phyloP scores from a whole-genome alignment of 2,329 filamentous ascomycete genomes.

The Neonectria punicea region DNA sequence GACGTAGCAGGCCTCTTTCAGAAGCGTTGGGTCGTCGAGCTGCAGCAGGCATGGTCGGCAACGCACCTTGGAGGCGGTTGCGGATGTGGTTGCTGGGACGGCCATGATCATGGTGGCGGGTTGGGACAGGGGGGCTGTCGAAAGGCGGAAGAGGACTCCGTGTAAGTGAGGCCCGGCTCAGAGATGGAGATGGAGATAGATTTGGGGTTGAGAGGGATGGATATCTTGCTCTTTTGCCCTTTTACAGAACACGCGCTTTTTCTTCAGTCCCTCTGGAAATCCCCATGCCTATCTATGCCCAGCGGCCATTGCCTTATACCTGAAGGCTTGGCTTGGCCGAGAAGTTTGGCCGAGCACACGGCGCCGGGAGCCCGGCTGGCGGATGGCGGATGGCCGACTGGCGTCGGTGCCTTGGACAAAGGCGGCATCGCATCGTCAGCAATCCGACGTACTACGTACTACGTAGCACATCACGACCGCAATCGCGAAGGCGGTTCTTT shows the following conservation, averaged over 20 bases:
- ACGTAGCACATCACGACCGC: neutral
- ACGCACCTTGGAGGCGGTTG: conserved; percentile 21
- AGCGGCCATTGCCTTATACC: conserved; percentile 28
- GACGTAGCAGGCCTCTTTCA: conserved; percentile 77
- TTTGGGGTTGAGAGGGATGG: neutral
- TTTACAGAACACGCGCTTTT: conserved; percentile 16
- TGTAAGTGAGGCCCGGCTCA: conserved; percentile 18
- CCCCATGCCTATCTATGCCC: conserved; percentile 22
- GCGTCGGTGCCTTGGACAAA: neutral
- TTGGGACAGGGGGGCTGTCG: neutral
- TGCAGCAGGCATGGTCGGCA: conserved; percentile 42
- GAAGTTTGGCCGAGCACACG: conserved; percentile 29
- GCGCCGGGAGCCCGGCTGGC: conserved; percentile 14
- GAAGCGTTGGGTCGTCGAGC: conserved; percentile 71
- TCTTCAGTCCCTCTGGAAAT: conserved; percentile 30
- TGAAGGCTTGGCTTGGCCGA: conserved; percentile 7
- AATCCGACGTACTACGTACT: neutral
- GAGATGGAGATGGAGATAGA: neutral
- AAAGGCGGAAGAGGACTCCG: conserved; percentile 3
- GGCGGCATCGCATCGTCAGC: neutral
- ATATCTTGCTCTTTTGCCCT: conserved; percentile 14
- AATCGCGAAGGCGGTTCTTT: neutral
- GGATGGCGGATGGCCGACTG: neutral
- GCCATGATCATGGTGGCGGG: conserved; percentile 19
- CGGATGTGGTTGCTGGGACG: conserved; percentile 22